Base-by-base conservation (phyloP, 192 early-diverging fungal species). In the Allomyces macrogynus region DNA sequence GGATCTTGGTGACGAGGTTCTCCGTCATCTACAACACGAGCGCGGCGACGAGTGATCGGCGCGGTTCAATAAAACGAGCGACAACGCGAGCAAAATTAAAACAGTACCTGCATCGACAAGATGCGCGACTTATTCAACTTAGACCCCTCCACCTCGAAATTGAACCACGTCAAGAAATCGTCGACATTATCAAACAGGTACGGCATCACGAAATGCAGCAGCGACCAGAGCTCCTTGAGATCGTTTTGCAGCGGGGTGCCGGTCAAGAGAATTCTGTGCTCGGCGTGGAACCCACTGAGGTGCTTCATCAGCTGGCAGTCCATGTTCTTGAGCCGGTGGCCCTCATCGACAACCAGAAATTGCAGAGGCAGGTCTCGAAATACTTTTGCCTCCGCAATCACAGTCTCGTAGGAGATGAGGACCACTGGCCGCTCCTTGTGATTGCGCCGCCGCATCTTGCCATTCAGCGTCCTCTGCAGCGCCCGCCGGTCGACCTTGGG, bases 251-350 rank as follows among this genome's bases (percentile, higher is more conserved):
- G 75, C 16, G 95, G 95, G 57, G 94, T 97, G 60, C 94, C 94
- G 4, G 90, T 92, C 54, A 98, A 75, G 8, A 99, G 73, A 54
- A 95, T 73, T 10, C 92, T 77, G 71, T 93, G 95, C n/a, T 87
- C 84, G 63, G 83, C 83, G 54, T 84, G 78, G 75, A 90, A 90
- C 1, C 74, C 72, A 66, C 93, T 95, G 27, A 98, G 77, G 61
- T 95, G 93, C 9, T 80, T 77, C 49, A 95, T 81, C 60, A 95
- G 75, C 68, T 85, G 86, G 75, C 92, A 93, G 67, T 95, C 86
- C 74, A 91, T 75, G 76, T 99, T 99, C 70, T 99, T 99, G 77
- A 99, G 80, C 57, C 92, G 84, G 72, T 99, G 95, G 9, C 90
- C 95, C 76, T 99, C 93, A 66, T 99, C 95, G 27, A 96, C 82